Conservation (phyloP, 148 eudicot species). For the Drosera capensis region DNA sequence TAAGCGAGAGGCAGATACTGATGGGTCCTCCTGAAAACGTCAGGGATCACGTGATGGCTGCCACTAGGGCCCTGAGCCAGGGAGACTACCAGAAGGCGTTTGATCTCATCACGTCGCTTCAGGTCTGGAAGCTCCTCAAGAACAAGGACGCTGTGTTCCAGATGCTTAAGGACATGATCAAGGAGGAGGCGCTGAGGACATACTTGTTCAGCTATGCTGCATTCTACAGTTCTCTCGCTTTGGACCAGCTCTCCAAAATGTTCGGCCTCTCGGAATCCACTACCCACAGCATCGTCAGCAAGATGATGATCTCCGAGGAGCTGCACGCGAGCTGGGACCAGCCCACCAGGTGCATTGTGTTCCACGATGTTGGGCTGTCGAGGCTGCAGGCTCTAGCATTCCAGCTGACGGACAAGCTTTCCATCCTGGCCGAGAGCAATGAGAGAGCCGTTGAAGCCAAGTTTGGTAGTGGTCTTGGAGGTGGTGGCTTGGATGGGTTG, state of each 20-base stretch:
- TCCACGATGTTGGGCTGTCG: slow-evolving; percentile 60
- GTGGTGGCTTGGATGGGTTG: slow-evolving; percentile 35
- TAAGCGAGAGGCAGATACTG: slow-evolving; percentile 57
- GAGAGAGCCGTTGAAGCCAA: slow-evolving; percentile 68
- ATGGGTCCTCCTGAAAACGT: slow-evolving; percentile 74
- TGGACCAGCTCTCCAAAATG: slow-evolving; percentile 66
- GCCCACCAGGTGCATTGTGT: slow-evolving; percentile 51
- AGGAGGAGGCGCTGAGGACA: slow-evolving; percentile 65
- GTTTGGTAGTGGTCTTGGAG: slow-evolving; percentile 45
- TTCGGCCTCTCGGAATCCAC: slow-evolving; percentile 60
- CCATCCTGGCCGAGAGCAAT: slow-evolving; percentile 58
- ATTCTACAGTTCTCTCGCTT: slow-evolving; percentile 42
- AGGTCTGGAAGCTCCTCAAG: slow-evolving; percentile 62
- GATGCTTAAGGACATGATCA: slow-evolving; percentile 57
- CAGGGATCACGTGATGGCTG: slow-evolving; percentile 74
- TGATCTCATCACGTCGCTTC: slow-evolving; percentile 60
- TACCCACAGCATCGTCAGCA: slow-evolving; percentile 61
- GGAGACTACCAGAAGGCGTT: slow-evolving; percentile 68
- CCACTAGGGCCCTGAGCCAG: slow-evolving; percentile 55
- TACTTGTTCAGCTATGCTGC: slow-evolving; percentile 47
- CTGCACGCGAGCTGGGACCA: slow-evolving; percentile 83
- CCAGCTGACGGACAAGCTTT: slow-evolving; percentile 62
- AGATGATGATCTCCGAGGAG: slow-evolving; percentile 82
- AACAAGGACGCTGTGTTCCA: slow-evolving; percentile 47
- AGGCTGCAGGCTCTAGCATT: slow-evolving; percentile 69